Percentiles rank a stretch among this genome's conserved stretches.
Conservation (phyloP, 1,139 yeast species). For the Wickerhamiella pararugosa region DNA sequence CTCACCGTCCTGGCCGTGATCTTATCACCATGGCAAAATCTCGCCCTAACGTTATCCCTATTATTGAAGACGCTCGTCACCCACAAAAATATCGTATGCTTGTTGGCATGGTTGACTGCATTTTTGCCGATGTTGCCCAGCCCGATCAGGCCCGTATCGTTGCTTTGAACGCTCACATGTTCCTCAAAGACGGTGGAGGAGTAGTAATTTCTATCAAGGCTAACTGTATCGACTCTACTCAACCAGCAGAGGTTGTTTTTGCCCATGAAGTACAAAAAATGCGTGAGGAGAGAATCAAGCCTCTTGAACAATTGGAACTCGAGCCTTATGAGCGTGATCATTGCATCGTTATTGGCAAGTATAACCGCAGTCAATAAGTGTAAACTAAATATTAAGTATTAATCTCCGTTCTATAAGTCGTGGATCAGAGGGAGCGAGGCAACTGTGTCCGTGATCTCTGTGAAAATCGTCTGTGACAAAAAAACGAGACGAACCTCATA, state of each 20-base stretch:
- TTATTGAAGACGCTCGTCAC: constrained; percentile 99
- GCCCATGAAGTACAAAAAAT: constrained; percentile 98
- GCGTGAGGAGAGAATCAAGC: constrained; percentile 97
- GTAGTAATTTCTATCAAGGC: constrained; percentile 98
- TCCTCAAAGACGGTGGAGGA: constrained; percentile 96
- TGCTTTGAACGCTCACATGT: constrained; percentile 94
- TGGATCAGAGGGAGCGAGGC: too few species aligned
- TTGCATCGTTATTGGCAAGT: constrained; percentile 95
- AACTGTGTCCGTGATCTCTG: too few species aligned
- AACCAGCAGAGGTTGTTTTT: constrained; percentile 97
- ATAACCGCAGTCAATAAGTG: constrained; percentile 65
- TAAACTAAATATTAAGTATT: background rate
- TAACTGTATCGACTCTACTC: constrained; percentile 98
- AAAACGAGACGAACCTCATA: too few species aligned
- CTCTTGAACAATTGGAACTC: constrained; percentile 92
- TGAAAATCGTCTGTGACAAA: too few species aligned
- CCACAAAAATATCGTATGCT: constrained; percentile 99
- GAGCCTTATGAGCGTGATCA: constrained; percentile 99
- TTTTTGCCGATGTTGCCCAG: constrained; percentile 98
- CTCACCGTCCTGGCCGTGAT: constrained; percentile 99
- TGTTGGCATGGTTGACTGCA: constrained; percentile 96
- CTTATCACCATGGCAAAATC: constrained; percentile 98
- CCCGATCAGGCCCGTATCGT: constrained; percentile 99
- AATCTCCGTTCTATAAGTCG: too few species aligned
- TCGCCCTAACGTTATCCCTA: constrained; percentile 98